A percentile compares a stretch with the other conserved stretches of the same genome.
These are phyloP conservation scores for Yarrowia deformans DNA, from an alignment of 805 yeast species.

Conservation along the genomic window DNA sequence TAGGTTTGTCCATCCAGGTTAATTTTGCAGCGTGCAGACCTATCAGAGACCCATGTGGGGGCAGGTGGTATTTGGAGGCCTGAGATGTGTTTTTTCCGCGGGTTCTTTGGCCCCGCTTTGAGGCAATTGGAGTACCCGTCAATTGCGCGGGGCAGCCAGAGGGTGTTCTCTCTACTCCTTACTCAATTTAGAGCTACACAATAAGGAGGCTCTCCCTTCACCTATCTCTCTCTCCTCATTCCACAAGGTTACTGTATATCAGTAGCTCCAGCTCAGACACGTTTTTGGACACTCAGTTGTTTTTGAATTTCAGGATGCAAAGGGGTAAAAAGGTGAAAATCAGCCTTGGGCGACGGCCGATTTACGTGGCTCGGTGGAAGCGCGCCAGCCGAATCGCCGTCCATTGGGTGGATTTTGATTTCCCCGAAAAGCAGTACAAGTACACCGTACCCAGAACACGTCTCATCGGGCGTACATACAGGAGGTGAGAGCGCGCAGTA, in stretches of 20 bases:
- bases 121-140: background rate
- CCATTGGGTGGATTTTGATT: background rate
- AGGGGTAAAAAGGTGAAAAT: background rate
- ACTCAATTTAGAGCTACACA: background rate
- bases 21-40: slow-evolving; percentile 15
- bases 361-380: background rate
- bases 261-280: slow-evolving; percentile 17
- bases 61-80: slow-evolving; percentile 2
- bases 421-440: background rate
- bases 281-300: slow-evolving; percentile 7
- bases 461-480: slow-evolving; percentile 9
- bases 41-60: slow-evolving; percentile 17
- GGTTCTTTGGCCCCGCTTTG: background rate
- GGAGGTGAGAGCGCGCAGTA: background rate
- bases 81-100: background rate
- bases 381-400: background rate
- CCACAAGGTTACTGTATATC: slow-evolving; percentile 23
- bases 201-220: background rate
- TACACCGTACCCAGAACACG: background rate
- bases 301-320: slow-evolving; percentile 4
- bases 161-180: background rate
- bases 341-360: background rate
- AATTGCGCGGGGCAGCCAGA: too few relatives aligned
- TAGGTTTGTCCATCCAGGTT: slow-evolving; percentile 6
- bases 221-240: background rate